Evolutionary conservation across 2,329 filamentous ascomycete species (phyloP), one percentile per base, ranked within the genome.

Genomic region (Hymenoscyphus albidus): DNA sequence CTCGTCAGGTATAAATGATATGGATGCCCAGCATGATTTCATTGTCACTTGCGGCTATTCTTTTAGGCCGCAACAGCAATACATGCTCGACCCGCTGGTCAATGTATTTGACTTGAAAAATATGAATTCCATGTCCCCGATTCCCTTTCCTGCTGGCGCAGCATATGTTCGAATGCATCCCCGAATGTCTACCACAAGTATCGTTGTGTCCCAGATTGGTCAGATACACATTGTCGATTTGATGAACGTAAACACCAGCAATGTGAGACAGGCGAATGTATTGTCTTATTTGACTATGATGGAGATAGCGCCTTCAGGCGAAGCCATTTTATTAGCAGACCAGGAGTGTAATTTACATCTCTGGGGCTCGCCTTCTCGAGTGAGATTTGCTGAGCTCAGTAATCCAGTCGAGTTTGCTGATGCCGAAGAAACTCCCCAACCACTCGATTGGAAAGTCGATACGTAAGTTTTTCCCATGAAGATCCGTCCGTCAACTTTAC

Each of bases 141-240:
- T 99, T 54, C 92, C 95, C 0, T 99, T 90, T 70, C 94, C 95
- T 64, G 90, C 93, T 2, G 93, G 95, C 10, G 95, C 94, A 44
- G 94, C 95, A 42, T 96, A 93, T 79, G 93, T 97, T 54, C 88
- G 95, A 65, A 95, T 99, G 90, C 95, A 99, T 76, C 95, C 96
- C 1, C 89, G 93, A 72, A 91, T 99, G 85, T 89, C 93, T 22
- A 97, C 95, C 0, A 98, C 96, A 0, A 94, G 92, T 72, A 93
- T 99, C 66, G 92, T 99, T 59, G 88, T 93, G 35, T 97, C 94
- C 2, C 92, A 96, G 73, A 90, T 87, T 55, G 95, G 96, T 0
- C 93, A 97, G 76, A 90, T 99, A 76, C 94, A 99, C 75, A 90
- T 98, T 14, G 92, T 98, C 60, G 95, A 99, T 76, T 84, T 99